These are phyloP conservation scores for Boletus austroedulis DNA, from an alignment of 1,284 basidiomycete species.

Conservation along the genomic window DNA sequence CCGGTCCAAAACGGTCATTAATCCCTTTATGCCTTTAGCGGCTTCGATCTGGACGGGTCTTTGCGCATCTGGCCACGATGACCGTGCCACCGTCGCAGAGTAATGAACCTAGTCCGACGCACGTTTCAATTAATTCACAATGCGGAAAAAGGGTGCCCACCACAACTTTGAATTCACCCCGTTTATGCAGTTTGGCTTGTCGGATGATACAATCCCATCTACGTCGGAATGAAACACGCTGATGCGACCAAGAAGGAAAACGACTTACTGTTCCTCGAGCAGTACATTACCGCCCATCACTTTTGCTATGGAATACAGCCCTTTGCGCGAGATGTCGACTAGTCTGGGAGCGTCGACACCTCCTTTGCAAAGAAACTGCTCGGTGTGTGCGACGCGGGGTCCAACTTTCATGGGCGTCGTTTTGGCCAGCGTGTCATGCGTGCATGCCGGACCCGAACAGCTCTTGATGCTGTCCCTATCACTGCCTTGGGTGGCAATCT, in stretches of 20 bases:
- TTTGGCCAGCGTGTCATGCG: slow-evolving; percentile 26
- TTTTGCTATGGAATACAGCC: slow-evolving; percentile 34
- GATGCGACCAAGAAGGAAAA: slow-evolving; percentile 16
- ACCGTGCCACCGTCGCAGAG: slow-evolving; percentile 37
- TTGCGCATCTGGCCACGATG: slow-evolving; percentile 35
- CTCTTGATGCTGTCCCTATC: slow-evolving; percentile 33
- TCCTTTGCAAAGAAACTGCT: slow-evolving; percentile 37
- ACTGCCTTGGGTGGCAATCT: slow-evolving; percentile 23
- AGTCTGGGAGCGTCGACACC: slow-evolving; percentile 37
- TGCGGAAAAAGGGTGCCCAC: slow-evolving; percentile 19
- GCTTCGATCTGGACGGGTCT: slow-evolving; percentile 36
- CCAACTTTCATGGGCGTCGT: slow-evolving; percentile 29
- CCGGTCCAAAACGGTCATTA: slow-evolving; percentile 38
- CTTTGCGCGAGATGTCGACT: slow-evolving; percentile 35
- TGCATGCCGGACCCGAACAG: slow-evolving; percentile 38
- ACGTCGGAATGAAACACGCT: slow-evolving; percentile 12
- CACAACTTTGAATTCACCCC: slow-evolving; percentile 35
- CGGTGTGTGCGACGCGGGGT: slow-evolving; percentile 37
- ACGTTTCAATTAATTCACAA: slow-evolving; percentile 15
- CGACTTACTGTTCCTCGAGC: slow-evolving; percentile 36
- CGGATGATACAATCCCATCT: slow-evolving; percentile 40
- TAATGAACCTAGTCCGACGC: slow-evolving; percentile 31
- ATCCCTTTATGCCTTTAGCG: slow-evolving; percentile 35
- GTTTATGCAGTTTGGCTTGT: slow-evolving; percentile 31
- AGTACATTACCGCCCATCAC: slow-evolving; percentile 39